Percentiles rank a stretch among this genome's conserved stretches.
Conservation (phyloP, 1,284 basidiomycete species). For the Coniferiporia sulphurascens region DNA sequence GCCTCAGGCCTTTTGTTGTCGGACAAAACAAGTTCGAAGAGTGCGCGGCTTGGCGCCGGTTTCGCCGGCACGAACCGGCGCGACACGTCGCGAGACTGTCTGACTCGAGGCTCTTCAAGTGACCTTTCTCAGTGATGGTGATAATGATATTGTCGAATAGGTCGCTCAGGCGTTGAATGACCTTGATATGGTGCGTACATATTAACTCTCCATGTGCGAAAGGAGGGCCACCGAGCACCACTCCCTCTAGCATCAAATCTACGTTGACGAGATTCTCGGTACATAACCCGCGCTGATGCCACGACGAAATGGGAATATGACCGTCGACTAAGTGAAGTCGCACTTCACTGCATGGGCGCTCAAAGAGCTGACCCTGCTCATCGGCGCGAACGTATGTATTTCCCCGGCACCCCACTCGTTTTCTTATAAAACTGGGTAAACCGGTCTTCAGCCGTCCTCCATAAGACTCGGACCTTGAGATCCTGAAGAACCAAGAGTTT, state of each 20-base stretch:
- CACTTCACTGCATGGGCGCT: conserved; percentile 65
- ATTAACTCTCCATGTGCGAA: too few species aligned
- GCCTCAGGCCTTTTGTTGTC: too few species aligned
- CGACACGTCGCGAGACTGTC: too few species aligned
- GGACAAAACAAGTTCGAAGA: too few species aligned
- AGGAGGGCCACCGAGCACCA: too few species aligned
- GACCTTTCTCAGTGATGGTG: too few species aligned
- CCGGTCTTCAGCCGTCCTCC: conserved; percentile 39
- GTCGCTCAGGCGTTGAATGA: conserved; percentile 59
- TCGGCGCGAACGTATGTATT: conserved; percentile 35
- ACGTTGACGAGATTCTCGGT: conserved; percentile 18
- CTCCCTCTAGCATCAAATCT: conserved; percentile 50
- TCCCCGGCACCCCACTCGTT: conserved; percentile 15
- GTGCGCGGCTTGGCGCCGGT: too few species aligned
- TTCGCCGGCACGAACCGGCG: too few species aligned
- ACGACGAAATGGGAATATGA: conserved; percentile 53
- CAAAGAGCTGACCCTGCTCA: conserved; percentile 53
- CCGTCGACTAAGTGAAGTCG: conserved; percentile 54
- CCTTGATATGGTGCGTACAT: conserved; percentile 47
- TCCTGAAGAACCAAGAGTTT: conserved; percentile 59
- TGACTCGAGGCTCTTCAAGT: too few species aligned
- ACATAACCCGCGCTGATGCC: too few species aligned
- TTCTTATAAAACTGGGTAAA: conserved; percentile 27
- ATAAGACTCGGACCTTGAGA: conserved; percentile 43
- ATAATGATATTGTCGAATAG: too few species aligned